Evolutionary conservation across 148 eudicot species (phyloP), one percentile per base, ranked within the genome.

Genomic region (Rhododendron mucronatum): DNA sequence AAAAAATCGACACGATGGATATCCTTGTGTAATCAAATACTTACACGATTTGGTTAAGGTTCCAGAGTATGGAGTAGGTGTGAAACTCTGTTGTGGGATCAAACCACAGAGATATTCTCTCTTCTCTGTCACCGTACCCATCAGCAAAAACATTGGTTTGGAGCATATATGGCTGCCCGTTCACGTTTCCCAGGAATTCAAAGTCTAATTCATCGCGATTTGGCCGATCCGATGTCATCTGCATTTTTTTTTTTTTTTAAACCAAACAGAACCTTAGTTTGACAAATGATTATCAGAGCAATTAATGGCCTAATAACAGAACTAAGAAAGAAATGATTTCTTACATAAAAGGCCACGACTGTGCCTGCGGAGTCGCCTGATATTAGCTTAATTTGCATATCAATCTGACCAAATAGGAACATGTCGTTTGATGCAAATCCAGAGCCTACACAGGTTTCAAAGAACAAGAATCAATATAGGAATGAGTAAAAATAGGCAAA

Each of bases 281-380:
- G 21, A 84, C 15, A 8, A 13, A 51, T 7, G 37, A 30, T 69
- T 80, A 15, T 12, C 35, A 23, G 23, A 80, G 16, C 2, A 48
- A 53, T 7, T 51, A 86, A n/a, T 53, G 13, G 78, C 13, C 48
- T 14, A n/a, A 39, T 30, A 69, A 69, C 75, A 65, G n/a, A 2
- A 23, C 10, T 20, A 59, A 74, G 73, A 11, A 65, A 23, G 30
- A 23, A 26, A 15, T 12, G 2, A 9, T 77, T 48, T 65, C 96
- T 91, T 89, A 95, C 98, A 78, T 96, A 94, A 88, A 87, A 96
- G 28, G 98, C 98, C 37, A 96, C 74, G 51, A 96, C 98, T 8
- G 96, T 96, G 84, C 98, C 98, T 9, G 98, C 98, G 15, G 98
- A 96, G 87, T 91, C 73, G 12, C 93, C 95, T 2, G 94, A 93